Base-by-base conservation (phyloP, 1,139 yeast genomes). In the Yamadazyma songkhlaensis region DNA sequence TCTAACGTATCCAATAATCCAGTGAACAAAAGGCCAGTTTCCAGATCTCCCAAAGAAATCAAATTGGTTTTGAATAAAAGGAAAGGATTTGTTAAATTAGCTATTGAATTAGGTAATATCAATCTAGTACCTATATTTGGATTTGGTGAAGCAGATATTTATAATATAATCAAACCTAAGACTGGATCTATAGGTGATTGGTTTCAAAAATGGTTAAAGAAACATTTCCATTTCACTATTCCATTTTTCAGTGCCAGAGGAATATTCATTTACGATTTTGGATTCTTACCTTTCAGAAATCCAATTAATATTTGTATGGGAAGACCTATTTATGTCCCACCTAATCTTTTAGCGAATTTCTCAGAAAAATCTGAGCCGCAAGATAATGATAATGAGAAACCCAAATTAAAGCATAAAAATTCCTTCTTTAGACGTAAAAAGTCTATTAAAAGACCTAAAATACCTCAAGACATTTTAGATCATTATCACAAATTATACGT, bases 241-340 rank as follows among this genome's bases (percentile, higher is more conserved):
- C 98, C 98, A 1, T 77, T 92, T 42, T 85, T 92, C 64, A 84
- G 89, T 54, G 97, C 97, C 0, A 72, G 97, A 36, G 97, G 98
- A 0, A 74, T 92, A 1, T 89, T 92, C 61, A 88, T 90, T 51
- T 87, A 90, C 53, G 96, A 90, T 55, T 87, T 86, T 62, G 98
- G 98, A 0, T 66, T 92, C 29, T 63, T 94, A 44, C 97, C 98
- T 1, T 90, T 78, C 57, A 71, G 97, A 47, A 76, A 82, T 41
- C 88, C 90, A 1, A 84, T 92, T 39, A 74, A 86, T 47, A 75
- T 90, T 17, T 88, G 86, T 26, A 78, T 85, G 32, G 98, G 98
- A 0, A 67, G 67, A 29, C 97, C 98, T 2, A 84, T 92, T 14
- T 68, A 76, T 28, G 77, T 90, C 4, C 88, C 90, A 2, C 50